Percentiles rank a stretch among this genome's conserved stretches.
Conservation (phyloP, 495 filamentous ascomycete genomes). For the Aspergillus asperescens region DNA sequence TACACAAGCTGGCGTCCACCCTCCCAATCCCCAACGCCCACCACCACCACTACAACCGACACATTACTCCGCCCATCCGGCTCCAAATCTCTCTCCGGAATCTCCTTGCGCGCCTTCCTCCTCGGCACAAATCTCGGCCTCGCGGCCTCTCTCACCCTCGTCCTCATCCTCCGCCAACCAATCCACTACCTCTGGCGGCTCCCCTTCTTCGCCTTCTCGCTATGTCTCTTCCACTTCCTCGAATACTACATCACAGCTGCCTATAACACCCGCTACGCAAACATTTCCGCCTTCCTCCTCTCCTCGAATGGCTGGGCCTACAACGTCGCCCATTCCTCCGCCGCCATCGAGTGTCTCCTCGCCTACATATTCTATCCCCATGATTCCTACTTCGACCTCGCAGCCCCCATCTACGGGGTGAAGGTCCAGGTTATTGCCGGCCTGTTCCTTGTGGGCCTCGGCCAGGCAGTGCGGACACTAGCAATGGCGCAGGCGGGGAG, state of each 20-base stretch:
- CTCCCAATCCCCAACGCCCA: not conserved
- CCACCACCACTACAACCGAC: conserved; percentile 18
- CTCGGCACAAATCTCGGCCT: conserved; percentile 49
- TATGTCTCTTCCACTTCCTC: conserved; percentile 90
- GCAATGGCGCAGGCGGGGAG: conserved; percentile 87
- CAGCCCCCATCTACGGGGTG: conserved; percentile 17
- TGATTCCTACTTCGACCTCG: conserved; percentile 26
- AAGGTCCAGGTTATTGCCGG: conserved; percentile 45
- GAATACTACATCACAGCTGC: conserved; percentile 86
- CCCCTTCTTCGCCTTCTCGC: conserved; percentile 75
- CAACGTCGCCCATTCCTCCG: conserved; percentile 71
- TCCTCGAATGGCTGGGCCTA: conserved; percentile 82
- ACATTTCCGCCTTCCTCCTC: conserved; percentile 71
- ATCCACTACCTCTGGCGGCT: conserved; percentile 66
- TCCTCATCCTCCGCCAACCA: conserved; percentile 32
- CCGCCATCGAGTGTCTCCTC: conserved; percentile 64
- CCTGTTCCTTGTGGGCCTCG: conserved; percentile 56
- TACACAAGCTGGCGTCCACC: conserved; percentile 5
- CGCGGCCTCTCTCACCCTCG: conserved; percentile 39
- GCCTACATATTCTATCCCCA: conserved; percentile 54
- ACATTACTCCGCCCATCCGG: conserved; percentile 48
- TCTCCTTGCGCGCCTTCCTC: conserved; percentile 67
- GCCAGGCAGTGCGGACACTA: conserved; percentile 65
- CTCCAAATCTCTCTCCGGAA: conserved; percentile 67
- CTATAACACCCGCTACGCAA: conserved; percentile 72